Conservation (phyloP, 164 flowering plant species). For the Nelumbo lutea region DNA sequence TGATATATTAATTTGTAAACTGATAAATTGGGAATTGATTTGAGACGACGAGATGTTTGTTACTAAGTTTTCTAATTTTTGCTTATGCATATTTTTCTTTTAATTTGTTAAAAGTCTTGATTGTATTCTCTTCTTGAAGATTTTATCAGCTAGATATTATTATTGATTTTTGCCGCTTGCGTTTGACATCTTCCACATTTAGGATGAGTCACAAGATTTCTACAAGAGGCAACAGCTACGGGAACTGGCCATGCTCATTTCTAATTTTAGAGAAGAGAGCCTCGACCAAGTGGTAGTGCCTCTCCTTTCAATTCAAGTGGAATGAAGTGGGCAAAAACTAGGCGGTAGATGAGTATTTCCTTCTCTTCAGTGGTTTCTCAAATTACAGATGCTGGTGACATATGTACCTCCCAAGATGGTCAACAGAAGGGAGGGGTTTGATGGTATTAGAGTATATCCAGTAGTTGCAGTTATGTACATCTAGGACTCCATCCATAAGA, state of each 20-base stretch:
- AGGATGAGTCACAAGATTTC: slow-evolving; percentile 93
- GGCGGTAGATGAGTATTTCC: slow-evolving; percentile 37
- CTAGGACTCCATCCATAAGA: no score
- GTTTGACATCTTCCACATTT: slow-evolving; percentile 9
- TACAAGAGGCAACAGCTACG: slow-evolving; percentile 91
- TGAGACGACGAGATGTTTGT: background rate
- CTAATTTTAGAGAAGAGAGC: slow-evolving; percentile 81
- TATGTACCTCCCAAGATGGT: slow-evolving; percentile 11
- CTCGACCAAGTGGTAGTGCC: slow-evolving; percentile 28
- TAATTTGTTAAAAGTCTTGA: background rate
- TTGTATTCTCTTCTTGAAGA: background rate
- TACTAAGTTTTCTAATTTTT: background rate
- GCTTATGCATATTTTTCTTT: background rate
- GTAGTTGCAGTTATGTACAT: no score
- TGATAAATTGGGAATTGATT: background rate
- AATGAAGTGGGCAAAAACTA: slow-evolving; percentile 92
- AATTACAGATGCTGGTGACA: background rate
- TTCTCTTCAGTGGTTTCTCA: slow-evolving; percentile 10
- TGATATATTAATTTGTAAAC: background rate
- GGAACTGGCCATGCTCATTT: slow-evolving; percentile 82
- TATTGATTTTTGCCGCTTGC: no score
- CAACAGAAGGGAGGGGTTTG: no score
- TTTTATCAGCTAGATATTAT: background rate
- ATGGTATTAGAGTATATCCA: no score
- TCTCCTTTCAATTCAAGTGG: slow-evolving; percentile 93